A percentile compares a stretch with the other conserved stretches of the same genome.
These are phyloP conservation scores for Lasiosphaeris hirsuta DNA, from an alignment of 495 filamentous ascomycete species.

Conservation along the genomic window DNA sequence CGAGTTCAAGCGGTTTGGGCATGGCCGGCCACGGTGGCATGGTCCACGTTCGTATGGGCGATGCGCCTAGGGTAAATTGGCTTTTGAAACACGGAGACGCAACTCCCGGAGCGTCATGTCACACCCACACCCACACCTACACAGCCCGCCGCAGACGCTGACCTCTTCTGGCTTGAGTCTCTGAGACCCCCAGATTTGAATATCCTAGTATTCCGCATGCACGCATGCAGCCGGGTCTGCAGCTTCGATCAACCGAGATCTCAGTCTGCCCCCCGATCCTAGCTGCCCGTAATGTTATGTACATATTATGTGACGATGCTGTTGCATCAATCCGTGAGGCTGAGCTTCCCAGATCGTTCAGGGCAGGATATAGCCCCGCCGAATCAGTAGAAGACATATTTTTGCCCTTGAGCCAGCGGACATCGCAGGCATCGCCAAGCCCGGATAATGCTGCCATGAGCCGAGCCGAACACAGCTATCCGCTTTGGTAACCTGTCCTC, in stretches of 20 bases:
- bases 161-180: too few species aligned
- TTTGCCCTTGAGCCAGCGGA: too few species aligned
- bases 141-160: too few species aligned
- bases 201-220: too few species aligned
- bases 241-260: too few species aligned
- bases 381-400: too few species aligned
- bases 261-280: too few species aligned
- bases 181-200: too few species aligned
- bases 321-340: neutral
- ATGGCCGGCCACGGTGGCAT: neutral
- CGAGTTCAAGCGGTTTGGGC: slow-evolving; percentile 6
- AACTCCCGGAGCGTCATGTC: slow-evolving; percentile 17
- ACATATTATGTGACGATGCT: neutral
- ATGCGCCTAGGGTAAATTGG: slow-evolving; percentile 16
- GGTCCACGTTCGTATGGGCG: neutral
- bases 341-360: too few species aligned
- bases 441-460: neutral
- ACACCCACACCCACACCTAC: slow-evolving; percentile 3
- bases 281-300: neutral
- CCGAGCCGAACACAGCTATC: neutral
- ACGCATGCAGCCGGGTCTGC: too few species aligned
- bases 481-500: neutral
- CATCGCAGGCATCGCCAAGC: too few species aligned
- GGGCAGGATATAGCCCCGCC: too few species aligned
- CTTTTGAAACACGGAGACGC: slow-evolving; percentile 25